phyloP scores from a whole-genome alignment of 1,284 basidiomycete genomes.

The Violaceomyces palustris region DNA sequence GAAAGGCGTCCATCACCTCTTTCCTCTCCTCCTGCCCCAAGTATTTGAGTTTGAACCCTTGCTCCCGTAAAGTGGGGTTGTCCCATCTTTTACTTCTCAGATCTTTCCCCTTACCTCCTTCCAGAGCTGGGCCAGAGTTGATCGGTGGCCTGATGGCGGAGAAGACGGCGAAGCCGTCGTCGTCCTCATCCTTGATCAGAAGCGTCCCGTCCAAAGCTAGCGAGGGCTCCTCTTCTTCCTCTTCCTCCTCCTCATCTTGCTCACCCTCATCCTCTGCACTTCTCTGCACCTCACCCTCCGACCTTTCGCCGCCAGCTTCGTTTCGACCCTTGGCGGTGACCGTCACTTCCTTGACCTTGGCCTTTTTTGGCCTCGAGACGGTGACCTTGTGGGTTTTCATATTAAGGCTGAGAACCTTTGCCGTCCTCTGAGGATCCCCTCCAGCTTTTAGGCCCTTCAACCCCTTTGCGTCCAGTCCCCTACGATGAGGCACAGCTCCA shows the following conservation, averaged over 20 bases:
- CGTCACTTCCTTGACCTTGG: neutral
- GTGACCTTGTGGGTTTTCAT: conserved; percentile 31
- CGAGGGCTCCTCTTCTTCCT: conserved; percentile 12
- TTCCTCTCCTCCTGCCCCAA: no score
- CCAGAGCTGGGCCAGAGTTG: no score
- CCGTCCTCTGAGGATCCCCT: conserved; percentile 20
- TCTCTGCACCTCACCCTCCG: neutral
- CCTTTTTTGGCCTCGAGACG: conserved; percentile 1
- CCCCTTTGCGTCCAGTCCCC: no score
- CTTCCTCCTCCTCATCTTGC: conserved; percentile 1
- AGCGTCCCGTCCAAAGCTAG: conserved; percentile 8
- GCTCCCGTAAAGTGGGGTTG: no score
- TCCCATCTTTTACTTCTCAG: no score
- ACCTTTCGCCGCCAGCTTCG: neutral
- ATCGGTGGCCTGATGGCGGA: no score
- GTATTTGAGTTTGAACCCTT: no score
- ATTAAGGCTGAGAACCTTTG: conserved; percentile 27
- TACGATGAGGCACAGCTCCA: no score
- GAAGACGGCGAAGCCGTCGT: conserved; percentile 12
- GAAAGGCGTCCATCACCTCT: no score
- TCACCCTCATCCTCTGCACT: neutral
- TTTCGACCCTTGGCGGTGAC: neutral
- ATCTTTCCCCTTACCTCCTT: no score
- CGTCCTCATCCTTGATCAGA: conserved; percentile 11
- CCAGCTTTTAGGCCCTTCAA: no score